Evolutionary conservation across 768 basidiomycete species (phyloP), one percentile per base, ranked within the genome.

Genomic region (Rhodotorula diobovata): DNA sequence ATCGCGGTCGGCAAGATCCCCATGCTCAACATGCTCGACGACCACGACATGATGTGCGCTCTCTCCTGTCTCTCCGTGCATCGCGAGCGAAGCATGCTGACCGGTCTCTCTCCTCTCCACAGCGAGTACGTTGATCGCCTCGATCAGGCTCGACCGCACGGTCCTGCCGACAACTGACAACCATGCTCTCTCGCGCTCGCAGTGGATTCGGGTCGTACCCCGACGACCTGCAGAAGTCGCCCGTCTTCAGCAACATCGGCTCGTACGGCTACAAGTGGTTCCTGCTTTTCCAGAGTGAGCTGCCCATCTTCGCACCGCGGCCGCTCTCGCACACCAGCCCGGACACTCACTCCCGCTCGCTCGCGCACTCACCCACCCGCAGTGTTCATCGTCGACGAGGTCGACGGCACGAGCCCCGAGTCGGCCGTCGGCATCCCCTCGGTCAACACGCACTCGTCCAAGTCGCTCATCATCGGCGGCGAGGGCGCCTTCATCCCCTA

Each of bases 251-350:
- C 25, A 15, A 66, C 65, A 90, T 97, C 65, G 95, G 94, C 12
- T 81, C 86, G 1, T 83, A 90, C 74, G 91, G 88, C 32, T 96
- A 93, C 81, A 94, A 94, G 80, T 94, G 88, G 83, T 99, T 88
- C 82, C 83, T 95, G 32, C 83, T 99, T 2, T 98, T 99, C 83
- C 95, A 99, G 76, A 91, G 68, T 71, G 37, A 16, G 64, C 61
- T 90, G 75, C 43, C 2, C 34, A 10, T 8, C 94, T 7, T 94
- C 80, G 86, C 90, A 25, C 28, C 16, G 76, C 46, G 30, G 88
- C 89, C 72, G 86, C 90, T 90, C 76, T 63, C 85, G 62, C 72
- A 53, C 10, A 32, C 51, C 32, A 32, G 9, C n/a, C 48, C 25
- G 43, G 11, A 53, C 9, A 11, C 48, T 21, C 12, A 9, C 16